Percentiles rank a stretch among this genome's conserved stretches.
Conservation (phyloP, 2,329 filamentous ascomycete genomes). For the Alternaria sp. region DNA sequence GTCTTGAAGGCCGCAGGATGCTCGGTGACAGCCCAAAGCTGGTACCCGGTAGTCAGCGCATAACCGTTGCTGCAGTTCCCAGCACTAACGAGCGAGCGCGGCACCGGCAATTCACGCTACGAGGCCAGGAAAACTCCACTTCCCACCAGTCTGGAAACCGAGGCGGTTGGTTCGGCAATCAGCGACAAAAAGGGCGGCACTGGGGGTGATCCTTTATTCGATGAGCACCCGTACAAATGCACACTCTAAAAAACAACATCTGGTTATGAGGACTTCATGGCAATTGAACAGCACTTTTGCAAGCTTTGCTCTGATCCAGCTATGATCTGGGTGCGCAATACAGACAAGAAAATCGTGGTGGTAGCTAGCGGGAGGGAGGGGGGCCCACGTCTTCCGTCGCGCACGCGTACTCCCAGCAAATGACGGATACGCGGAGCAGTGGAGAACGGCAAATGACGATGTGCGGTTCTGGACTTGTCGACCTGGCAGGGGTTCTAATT, state of each 20-base stretch:
- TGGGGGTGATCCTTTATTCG: neutral
- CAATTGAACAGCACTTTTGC: neutral
- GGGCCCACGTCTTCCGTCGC: slow-evolving; percentile 1
- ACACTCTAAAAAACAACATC: neutral
- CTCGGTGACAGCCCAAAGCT: slow-evolving; percentile 6
- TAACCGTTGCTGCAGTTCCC: slow-evolving; percentile 14
- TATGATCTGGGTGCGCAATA: neutral
- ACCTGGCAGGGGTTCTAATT: neutral
- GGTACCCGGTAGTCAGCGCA: neutral
- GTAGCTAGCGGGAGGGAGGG: neutral
- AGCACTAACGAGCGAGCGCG: slow-evolving; percentile 12
- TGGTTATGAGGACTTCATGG: too few relatives aligned
- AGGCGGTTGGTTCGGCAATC: slow-evolving; percentile 4
- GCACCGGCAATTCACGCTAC: slow-evolving; percentile 12
- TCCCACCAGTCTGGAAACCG: neutral
- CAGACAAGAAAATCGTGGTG: neutral
- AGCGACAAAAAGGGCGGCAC: neutral
- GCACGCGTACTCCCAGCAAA: neutral
- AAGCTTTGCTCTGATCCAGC: neutral
- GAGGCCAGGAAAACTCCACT: neutral
- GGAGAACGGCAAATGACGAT: neutral
- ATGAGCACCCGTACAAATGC: neutral
- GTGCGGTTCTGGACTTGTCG: neutral
- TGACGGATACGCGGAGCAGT: slow-evolving; percentile 3
- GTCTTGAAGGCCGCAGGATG: neutral